Evolutionary conservation across 805 yeast genomes (phyloP), one percentile per base, ranked within the genome.

Genomic region (Suhomyces sp.): DNA sequence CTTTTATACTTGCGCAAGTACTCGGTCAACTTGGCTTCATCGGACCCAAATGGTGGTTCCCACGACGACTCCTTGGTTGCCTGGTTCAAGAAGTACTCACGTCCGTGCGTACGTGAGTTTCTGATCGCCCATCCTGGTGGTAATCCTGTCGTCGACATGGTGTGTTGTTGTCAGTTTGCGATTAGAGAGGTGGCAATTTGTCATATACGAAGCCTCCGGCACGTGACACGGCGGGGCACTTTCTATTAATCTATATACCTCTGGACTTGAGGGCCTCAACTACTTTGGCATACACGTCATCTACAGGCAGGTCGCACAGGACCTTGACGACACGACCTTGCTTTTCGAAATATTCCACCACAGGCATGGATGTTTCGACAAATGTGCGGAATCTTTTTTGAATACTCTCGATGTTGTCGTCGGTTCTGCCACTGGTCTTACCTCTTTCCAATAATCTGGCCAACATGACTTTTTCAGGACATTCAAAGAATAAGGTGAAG

Each of bases 381-480:
- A 93, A 93, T 10, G 93, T 87, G 62, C 76, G 82, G 77, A 93
- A 93, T 70, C 99, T 83, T 75, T 94, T 92, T 65, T 80, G 85
- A 69, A 94, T 92, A 57, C 93, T 85, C 67, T 92, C 97, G 52
- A 87, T 81, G 71, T 93, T 93, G 69, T 93, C 99, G 69, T 93
- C 99, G 26, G 88, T 68, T 68, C 99, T 85, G 33, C 99, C 99
- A 63, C 94, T 86, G 12, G 97, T 93, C 76, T 93, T 88, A 29
- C 97, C 97, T 71, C 99, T 84, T 70, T 90, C 88, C 54, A 93
- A 74, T 57, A 93, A 79, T 68, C 99, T 85, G 58, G 81, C 73
- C 59, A 91, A 77, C 97, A 93, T 92, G 51, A 90, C 88, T 41
- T 73, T 65, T 69, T 88, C 94, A 0, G 93, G 89, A 68, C 96